phyloP scores from a whole-genome alignment of 805 yeast genomes.

The Ogataea pilisensis region DNA sequence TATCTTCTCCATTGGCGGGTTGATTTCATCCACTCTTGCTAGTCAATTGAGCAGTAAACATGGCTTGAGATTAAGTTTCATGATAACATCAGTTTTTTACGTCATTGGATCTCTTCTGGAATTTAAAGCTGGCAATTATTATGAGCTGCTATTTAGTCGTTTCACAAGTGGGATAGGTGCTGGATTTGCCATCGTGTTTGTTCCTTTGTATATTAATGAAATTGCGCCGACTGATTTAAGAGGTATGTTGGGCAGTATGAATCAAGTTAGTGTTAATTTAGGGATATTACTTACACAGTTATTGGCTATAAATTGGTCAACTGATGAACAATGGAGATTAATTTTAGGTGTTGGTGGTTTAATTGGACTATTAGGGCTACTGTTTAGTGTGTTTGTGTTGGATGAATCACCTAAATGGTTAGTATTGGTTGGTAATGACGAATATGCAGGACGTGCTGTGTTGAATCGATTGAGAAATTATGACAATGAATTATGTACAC shows the following conservation, averaged over 20 bases:
- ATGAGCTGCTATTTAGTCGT: constrained; percentile 57
- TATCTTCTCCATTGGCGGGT: constrained; percentile 79
- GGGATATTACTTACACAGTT: constrained; percentile 83
- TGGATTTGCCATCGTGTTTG: constrained; percentile 80
- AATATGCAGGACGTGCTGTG: constrained; percentile 16
- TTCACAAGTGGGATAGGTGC: constrained; percentile 81
- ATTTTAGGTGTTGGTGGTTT: constrained; percentile 59
- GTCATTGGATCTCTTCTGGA: constrained; percentile 62
- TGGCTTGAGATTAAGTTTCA: constrained; percentile 58
- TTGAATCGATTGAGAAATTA: constrained; percentile 37
- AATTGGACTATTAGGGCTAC: constrained; percentile 47
- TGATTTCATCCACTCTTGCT: constrained; percentile 66
- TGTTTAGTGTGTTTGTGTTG: constrained; percentile 38
- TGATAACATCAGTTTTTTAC: constrained; percentile 48
- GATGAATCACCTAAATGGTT: constrained; percentile 89
- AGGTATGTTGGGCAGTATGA: constrained; percentile 85
- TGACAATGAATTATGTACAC: constrained; percentile 9
- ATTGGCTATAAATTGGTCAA: constrained; percentile 66
- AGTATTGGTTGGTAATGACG: constrained; percentile 38
- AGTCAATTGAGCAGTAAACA: constrained; percentile 58
- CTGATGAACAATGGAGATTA: constrained; percentile 65
- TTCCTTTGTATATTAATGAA: constrained; percentile 79
- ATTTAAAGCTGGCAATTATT: constrained; percentile 43
- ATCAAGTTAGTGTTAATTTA: constrained; percentile 78
- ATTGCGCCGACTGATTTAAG: constrained; percentile 63